Base-by-base conservation (phyloP, 2,329 filamentous ascomycete genomes). In the Davidsoniella australis region DNA sequence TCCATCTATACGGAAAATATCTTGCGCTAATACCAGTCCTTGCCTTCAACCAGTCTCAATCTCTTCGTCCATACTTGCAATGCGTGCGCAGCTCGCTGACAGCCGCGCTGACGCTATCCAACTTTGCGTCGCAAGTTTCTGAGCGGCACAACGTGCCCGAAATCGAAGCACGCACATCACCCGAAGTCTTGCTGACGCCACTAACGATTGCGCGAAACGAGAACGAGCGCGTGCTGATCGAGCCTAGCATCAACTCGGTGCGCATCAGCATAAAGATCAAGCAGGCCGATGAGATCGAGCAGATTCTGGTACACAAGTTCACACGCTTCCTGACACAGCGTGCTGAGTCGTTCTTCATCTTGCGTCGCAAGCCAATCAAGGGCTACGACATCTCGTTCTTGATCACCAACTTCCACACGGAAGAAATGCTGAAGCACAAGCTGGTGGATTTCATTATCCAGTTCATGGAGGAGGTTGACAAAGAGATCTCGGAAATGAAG, bases 401-500 rank as follows among this genome's bases (percentile, higher is more conserved):
- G 61, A 94, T 98, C 62, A 98, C 91, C 43, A 98, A 98, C 68
- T 93, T 91, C 71, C 91, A 98, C 61, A 96, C 91, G 4, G 91
- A 96, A 66, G 85, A 93, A 63, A 94, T 98, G 87, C 66, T 96
- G 63, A 96, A 96, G 72, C 89, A 98, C 64, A 96, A 98, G 71
- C 73, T 98, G 58, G 93, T 98, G 33, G 91, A 98, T 64, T 98
- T 98, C 61, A 94, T 98, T 58, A 95, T 98, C 56, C 82, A 96
- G 61, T 98, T 98, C 61, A 96, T 98, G 89, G 89, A 98, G 66
- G 91, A 98, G 64, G 93, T 98, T 4, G 93, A 98, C 66, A 98
- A 98, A 73, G 91, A 98, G 66, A 98, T 98, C 53, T 96, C 91
- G 2, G 93, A 98, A 69, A 96, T 98, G 91, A 98, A 98, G 75